A percentile compares a stretch with the other conserved stretches of the same genome.
Evolutionary conservation across 2,329 filamentous ascomycete species (phyloP).

Genomic region (Thelonectria discophora): DNA sequence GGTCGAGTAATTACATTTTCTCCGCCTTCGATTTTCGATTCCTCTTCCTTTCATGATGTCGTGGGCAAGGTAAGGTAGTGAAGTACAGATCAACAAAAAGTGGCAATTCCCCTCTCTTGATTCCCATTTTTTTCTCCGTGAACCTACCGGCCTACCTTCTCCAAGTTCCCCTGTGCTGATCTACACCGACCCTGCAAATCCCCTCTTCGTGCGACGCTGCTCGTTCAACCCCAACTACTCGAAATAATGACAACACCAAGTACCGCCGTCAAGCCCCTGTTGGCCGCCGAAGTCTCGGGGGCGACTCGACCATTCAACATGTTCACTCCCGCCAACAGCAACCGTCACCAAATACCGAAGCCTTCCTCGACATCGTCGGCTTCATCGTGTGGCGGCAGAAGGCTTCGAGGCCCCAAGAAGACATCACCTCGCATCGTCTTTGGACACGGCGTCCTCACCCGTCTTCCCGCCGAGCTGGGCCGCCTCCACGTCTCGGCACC

Average conservation of each 20-base stretch:
- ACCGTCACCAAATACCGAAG: neutral
- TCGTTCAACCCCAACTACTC: neutral
- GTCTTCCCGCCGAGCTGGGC: conserved; percentile 47
- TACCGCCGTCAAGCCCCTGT: neutral
- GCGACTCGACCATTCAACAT: neutral
- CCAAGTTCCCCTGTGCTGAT: neutral
- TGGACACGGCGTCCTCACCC: conserved; percentile 45
- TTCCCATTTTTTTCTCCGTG: neutral
- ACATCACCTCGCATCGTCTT: conserved; percentile 47
- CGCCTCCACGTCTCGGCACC: conserved; percentile 45
- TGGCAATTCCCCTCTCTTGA: neutral
- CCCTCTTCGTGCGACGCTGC: neutral
- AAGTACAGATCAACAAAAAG: neutral
- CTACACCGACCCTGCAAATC: neutral
- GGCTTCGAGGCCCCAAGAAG: neutral
- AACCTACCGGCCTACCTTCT: too few species aligned
- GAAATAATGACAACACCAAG: conserved; percentile 5
- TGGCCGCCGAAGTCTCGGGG: neutral
- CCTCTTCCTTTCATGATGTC: too few species aligned
- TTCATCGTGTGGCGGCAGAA: neutral
- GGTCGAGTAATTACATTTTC: too few species aligned
- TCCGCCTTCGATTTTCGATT: too few species aligned
- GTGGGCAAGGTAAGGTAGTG: too few species aligned
- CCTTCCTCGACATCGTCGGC: neutral
- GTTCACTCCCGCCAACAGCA: neutral